Base-by-base conservation (phyloP, 2,329 filamentous ascomycete species). In the Fusarium pseudograminearum region DNA sequence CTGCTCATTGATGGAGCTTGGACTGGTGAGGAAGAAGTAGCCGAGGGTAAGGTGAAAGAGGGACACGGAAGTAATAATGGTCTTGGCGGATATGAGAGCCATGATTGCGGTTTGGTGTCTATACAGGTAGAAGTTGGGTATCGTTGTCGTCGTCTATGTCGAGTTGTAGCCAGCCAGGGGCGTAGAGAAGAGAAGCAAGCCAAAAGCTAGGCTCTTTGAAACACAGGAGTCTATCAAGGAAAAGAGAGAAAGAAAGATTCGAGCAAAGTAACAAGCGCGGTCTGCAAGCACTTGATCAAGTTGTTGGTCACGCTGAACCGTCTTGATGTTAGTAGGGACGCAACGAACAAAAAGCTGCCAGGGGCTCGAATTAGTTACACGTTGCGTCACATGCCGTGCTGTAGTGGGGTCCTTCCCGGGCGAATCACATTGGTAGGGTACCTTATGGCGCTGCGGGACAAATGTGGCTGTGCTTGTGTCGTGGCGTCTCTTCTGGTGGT, bases 31-130 rank as follows among this genome's bases (percentile, higher is more conserved):
- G 82, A 98, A 91, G 83, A 96, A 93, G 80, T 91, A 94, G 74
- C 90, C 93, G 50, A 96, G 84, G 8, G 92, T 93, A 70, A 97
- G 80, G 81, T 97, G 93, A 83, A 96, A 93, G 77, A 97, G 87
- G 73, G 91, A 92, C 73, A 97, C 83, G 54, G 89, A 90, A 73
- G 92, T 91, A 74, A 98, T 91, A 79, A 97, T 90, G 11, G 91
- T 93, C 76, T 87, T 91, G 65, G 90, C 90, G 4, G 93, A 94
- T 76, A 98, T 86, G 78, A 97, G 84, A 33, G 89, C 91, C 94
- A 98, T 98, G 66, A 55, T 83, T 74, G 74, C 58, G 48, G 48
- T 55, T 47, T 15, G 22, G 34, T 31, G 18, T 33, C 9, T 14
- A 7, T 31, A 7, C 45, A 10, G 41, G 28, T n/a, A 9, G 22